Percentiles rank a stretch among this genome's conserved stretches.
phyloP scores from a whole-genome alignment of 1,284 basidiomycete genomes.

The Earliella scabrosa region DNA sequence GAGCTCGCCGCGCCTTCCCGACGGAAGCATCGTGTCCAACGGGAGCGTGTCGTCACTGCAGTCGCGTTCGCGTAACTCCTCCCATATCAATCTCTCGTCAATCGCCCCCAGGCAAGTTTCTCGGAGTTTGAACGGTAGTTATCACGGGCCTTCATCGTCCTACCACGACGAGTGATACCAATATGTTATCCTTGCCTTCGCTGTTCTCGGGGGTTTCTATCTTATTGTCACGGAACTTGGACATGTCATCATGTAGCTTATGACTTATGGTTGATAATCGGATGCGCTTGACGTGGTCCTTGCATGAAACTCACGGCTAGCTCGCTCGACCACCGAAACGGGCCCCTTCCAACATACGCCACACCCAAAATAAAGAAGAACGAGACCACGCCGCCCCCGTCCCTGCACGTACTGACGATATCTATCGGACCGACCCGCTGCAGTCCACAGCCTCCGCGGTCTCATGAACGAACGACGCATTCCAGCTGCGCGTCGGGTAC shows the following conservation, averaged over 20 bases:
- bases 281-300: background rate
- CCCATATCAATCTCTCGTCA: conserved; percentile 62
- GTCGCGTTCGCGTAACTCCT: conserved; percentile 65
- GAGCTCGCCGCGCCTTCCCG: conserved; percentile 36
- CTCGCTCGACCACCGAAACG: too few relatives aligned
- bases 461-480: background rate
- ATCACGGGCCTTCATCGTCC: conserved; percentile 22
- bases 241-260: conserved; percentile 17
- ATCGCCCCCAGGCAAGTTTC: conserved; percentile 50
- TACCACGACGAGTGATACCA: conserved; percentile 23
- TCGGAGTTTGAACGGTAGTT: conserved; percentile 35
- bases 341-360: too few relatives aligned
- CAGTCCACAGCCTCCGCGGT: background rate
- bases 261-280: conserved; percentile 13
- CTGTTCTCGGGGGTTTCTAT: background rate
- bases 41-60: conserved; percentile 40
- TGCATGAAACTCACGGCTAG: too few relatives aligned
- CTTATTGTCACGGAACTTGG: conserved; percentile 21
- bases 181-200: background rate
- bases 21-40: conserved; percentile 35
- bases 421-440: background rate
- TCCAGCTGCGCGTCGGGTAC: background rate
- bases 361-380: too few relatives aligned
- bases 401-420: too few relatives aligned
- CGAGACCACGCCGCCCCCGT: too few relatives aligned